Evolutionary conservation across 257 asterid genomes (phyloP), one percentile per base, ranked within the genome.

Genomic region (Knoxia roxburghii): DNA sequence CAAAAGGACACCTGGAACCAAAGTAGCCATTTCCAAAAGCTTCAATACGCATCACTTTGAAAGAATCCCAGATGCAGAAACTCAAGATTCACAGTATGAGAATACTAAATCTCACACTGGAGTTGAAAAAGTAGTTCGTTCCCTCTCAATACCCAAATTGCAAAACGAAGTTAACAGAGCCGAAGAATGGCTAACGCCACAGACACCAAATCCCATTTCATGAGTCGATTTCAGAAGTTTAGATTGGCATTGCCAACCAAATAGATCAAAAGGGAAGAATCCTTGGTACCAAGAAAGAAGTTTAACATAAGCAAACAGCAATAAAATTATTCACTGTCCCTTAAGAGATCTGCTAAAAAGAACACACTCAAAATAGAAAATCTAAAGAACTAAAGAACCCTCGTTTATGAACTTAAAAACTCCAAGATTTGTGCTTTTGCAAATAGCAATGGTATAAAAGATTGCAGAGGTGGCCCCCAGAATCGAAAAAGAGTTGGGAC

Each of bases 1-100:
- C 75, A 94, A 73, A 64, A 94, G 69, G 65, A 94, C 97, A 50
- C 99, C 99, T 9, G 96, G 91, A n/a, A 88, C 89, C 74, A 94
- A 79, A 79, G 87, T 69, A 57, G 97, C 99, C 99, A 94, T 94
- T 75, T 69, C 76, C 50, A 72, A 3, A 4, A 67, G 21, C 74
- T 60, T 54, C 75, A 73, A 72, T 67, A 30, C 64, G 84, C 83
- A 81, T 81, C 76, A 82, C 84, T 72, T 12, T 37, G 35, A 75
- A 15, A 39, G 68, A 68, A 40, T 5, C 76, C 78, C 80, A 78
- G 80, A 70, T 61, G 79, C 45, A 69, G 50, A 76, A 52, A 35
- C 61, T 68, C 77, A 74, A 56, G 74, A 68, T 56, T 67, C 61
- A 64, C 68, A 20, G 43, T 33, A 40, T 10, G 64, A 59, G n/a